A percentile compares a stretch with the other conserved stretches of the same genome.
phyloP scores from a whole-genome alignment of 805 yeast species.

The Cyberlindnera samutprakarnensis region DNA sequence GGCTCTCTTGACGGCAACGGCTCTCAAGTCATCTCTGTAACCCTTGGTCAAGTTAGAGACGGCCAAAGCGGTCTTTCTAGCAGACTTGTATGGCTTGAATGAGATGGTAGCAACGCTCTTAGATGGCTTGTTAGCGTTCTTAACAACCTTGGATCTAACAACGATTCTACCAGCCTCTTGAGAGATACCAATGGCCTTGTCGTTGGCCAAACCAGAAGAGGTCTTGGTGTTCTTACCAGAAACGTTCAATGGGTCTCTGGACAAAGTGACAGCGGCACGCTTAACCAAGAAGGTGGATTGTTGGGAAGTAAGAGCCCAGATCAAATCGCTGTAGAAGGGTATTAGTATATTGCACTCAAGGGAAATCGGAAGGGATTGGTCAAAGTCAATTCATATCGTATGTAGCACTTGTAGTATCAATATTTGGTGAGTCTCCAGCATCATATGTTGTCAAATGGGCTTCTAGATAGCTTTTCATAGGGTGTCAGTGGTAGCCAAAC shows the following conservation, averaged over 20 bases:
- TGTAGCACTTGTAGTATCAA: too few species aligned
- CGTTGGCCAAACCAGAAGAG: constrained; percentile 41
- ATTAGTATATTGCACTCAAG: too few species aligned
- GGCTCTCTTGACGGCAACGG: constrained; percentile 41
- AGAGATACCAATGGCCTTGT: constrained; percentile 41
- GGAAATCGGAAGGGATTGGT: too few species aligned
- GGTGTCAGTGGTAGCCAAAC: too few species aligned
- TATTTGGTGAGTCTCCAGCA: too few species aligned
- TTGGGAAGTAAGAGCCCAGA: constrained; percentile 44
- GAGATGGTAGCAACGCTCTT: constrained; percentile 29
- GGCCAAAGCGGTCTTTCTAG: constrained; percentile 37
- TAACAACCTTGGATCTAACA: constrained; percentile 34
- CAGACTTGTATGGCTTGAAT: constrained; percentile 35
- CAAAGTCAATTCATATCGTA: too few species aligned
- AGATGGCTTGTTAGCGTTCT: constrained; percentile 41
- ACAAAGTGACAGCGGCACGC: constrained; percentile 35
- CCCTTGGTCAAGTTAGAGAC: constrained; percentile 36
- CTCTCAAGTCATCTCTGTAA: constrained; percentile 42
- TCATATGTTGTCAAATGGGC: too few species aligned
- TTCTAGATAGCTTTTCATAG: too few species aligned
- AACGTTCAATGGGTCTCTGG: constrained; percentile 44
- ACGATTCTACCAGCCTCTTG: constrained; percentile 31
- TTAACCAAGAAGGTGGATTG: constrained; percentile 41
- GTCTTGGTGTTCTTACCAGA: constrained; percentile 37
- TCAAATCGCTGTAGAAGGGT: constrained; percentile 36